Conservation (phyloP, 2,329 filamentous ascomycete genomes). For the Teratosphaeria pseudoeucalypti region DNA sequence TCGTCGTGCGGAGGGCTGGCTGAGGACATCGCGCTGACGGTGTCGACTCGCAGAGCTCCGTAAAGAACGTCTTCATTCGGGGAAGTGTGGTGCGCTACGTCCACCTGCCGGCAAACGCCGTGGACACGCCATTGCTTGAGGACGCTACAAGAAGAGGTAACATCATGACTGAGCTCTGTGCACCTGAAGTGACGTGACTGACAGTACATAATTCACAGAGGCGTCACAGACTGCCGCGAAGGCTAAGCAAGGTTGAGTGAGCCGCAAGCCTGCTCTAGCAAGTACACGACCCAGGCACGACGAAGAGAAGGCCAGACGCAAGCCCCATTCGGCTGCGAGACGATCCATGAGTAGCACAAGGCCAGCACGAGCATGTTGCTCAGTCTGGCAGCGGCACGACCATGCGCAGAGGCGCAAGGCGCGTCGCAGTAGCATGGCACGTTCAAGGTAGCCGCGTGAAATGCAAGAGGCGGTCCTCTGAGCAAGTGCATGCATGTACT, state of each 20-base stretch:
- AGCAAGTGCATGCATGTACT: neutral
- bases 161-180: neutral
- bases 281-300: neutral
- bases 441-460: neutral
- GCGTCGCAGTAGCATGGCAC: neutral
- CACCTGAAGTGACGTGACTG: neutral
- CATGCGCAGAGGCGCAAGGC: neutral
- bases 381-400: neutral
- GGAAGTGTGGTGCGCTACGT: constrained; percentile 90
- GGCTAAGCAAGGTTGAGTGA: constrained; percentile 20
- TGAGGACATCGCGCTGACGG: neutral
- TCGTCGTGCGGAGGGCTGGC: neutral
- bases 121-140: constrained; percentile 78
- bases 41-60: constrained; percentile 47
- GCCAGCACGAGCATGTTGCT: neutral
- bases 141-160: constrained; percentile 81
- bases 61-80: constrained; percentile 93
- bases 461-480: neutral
- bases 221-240: constrained; percentile 19
- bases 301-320: neutral
- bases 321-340: neutral
- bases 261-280: neutral
- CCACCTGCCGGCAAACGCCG: constrained; percentile 69
- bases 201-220: neutral
- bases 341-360: neutral